These are phyloP conservation scores for Ehretia macrophylla DNA, from an alignment of 257 asterid genomes.

Conservation along the genomic window DNA sequence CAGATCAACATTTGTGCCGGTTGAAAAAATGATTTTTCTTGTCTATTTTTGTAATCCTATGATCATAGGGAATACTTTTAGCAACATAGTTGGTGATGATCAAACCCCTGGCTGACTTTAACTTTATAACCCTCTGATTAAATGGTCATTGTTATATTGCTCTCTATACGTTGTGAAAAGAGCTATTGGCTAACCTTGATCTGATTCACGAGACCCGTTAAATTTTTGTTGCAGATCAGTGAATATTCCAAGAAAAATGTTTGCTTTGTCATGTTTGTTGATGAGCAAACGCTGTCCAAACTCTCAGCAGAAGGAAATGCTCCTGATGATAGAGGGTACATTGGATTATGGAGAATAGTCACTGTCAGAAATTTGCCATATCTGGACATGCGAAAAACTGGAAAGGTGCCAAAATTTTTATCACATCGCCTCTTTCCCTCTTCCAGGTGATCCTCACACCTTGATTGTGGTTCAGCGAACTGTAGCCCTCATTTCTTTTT, in stretches of 20 bases:
- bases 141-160: too few relatives aligned
- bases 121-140: not conserved
- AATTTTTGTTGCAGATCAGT: slow-evolving; percentile 53
- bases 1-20: too few relatives aligned
- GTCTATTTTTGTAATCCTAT: not conserved
- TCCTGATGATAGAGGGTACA: slow-evolving; percentile 64
- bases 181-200: slow-evolving; percentile 1
- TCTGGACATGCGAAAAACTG: slow-evolving; percentile 74
- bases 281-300: slow-evolving; percentile 63
- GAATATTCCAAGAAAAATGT: slow-evolving; percentile 79
- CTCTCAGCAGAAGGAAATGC: slow-evolving; percentile 64
- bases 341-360: slow-evolving; percentile 85
- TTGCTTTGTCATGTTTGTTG: slow-evolving; percentile 90
- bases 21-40: too few relatives aligned
- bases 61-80: too few relatives aligned
- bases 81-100: not conserved
- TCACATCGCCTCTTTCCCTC: slow-evolving; percentile 92
- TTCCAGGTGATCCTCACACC: slow-evolving; percentile 62
- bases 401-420: slow-evolving; percentile 90
- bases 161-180: not conserved
- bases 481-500: slow-evolving; percentile 4
- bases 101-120: not conserved
- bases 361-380: slow-evolving; percentile 75
- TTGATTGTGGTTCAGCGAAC: slow-evolving; percentile 1
- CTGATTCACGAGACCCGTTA: not conserved